Conservation (phyloP, 306 rosid species). For the Lupinus albus region DNA sequence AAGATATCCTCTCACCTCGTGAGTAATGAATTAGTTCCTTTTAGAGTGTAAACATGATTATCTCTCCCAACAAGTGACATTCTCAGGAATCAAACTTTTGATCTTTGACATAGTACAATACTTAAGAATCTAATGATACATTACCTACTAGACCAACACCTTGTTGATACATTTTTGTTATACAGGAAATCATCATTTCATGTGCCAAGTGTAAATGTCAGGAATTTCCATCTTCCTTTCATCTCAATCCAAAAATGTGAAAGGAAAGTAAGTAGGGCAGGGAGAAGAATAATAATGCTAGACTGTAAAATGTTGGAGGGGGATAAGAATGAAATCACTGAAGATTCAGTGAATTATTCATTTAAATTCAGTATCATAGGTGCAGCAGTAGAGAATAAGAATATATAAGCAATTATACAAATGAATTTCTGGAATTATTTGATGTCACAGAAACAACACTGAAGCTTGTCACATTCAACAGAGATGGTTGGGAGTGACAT, state of each 20-base stretch:
- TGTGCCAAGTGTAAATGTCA: not conserved
- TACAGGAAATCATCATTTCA: too few species aligned
- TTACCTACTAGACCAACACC: too few species aligned
- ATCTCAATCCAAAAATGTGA: conserved; percentile 42
- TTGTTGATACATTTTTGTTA: too few species aligned
- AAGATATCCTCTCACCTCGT: too few species aligned
- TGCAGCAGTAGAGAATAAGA: conserved; percentile 25
- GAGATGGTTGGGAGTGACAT: conserved; percentile 29
- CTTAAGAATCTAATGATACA: too few species aligned
- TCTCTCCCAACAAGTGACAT: too few species aligned
- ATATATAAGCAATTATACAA: not conserved
- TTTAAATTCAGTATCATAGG: conserved; percentile 30
- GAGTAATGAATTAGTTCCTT: too few species aligned
- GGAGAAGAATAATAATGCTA: conserved; percentile 2
- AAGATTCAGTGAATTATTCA: conserved; percentile 48
- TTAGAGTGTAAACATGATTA: too few species aligned
- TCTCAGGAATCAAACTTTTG: too few species aligned
- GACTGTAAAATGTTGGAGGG: conserved; percentile 2
- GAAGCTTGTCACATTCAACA: conserved; percentile 28
- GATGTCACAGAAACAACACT: conserved; percentile 29
- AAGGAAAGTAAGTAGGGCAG: conserved; percentile 9
- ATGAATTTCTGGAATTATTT: conserved; percentile 15
- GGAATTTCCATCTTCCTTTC: conserved; percentile 38
- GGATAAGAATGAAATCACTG: conserved; percentile 35
- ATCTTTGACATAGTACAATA: too few species aligned